Evolutionary conservation across 106 monocot genomes (phyloP).

Genomic region (Dendrobium catenatum): DNA sequence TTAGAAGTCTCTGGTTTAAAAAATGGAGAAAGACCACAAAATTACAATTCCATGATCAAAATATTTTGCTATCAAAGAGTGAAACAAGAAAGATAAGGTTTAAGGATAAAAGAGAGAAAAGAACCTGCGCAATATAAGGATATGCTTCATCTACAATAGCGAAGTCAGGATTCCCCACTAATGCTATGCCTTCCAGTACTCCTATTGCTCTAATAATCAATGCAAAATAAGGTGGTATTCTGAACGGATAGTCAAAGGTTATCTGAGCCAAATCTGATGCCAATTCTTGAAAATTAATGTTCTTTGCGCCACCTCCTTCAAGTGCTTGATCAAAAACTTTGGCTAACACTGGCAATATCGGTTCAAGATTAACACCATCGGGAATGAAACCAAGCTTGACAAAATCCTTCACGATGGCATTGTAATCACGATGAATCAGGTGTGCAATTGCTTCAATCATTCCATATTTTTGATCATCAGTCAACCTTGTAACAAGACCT

Average conservation of each 20-base stretch:
- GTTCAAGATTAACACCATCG: slow-evolving; percentile 92
- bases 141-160: slow-evolving; percentile 99
- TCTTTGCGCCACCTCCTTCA: slow-evolving; percentile 98
- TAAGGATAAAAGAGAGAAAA: neutral
- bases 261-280: slow-evolving; percentile 97
- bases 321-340: slow-evolving; percentile 99
- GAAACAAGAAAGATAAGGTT: neutral
- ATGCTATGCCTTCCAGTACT: slow-evolving; percentile 95
- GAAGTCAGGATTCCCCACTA: slow-evolving; percentile 94
- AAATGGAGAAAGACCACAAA: neutral
- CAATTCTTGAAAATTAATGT: slow-evolving; percentile 96
- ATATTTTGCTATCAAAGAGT: neutral
- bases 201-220: slow-evolving; percentile 98
- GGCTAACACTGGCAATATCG: slow-evolving; percentile 87
- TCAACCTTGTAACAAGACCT: slow-evolving; percentile 93
- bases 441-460: slow-evolving; percentile 98
- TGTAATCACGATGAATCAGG: slow-evolving; percentile 97
- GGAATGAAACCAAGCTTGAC: slow-evolving; percentile 98
- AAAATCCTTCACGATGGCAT: slow-evolving; percentile 93
- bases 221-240: slow-evolving; percentile 99
- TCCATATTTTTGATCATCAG: slow-evolving; percentile 97
- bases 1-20: slow-evolving; percentile 66
- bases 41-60: neutral
- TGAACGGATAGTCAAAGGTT: slow-evolving; percentile 97
- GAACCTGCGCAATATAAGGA: slow-evolving; percentile 97